Percentiles rank a stretch among this genome's conserved stretches.
Conservation (phyloP, 495 filamentous ascomycete species). For the Xylaria castorea region DNA sequence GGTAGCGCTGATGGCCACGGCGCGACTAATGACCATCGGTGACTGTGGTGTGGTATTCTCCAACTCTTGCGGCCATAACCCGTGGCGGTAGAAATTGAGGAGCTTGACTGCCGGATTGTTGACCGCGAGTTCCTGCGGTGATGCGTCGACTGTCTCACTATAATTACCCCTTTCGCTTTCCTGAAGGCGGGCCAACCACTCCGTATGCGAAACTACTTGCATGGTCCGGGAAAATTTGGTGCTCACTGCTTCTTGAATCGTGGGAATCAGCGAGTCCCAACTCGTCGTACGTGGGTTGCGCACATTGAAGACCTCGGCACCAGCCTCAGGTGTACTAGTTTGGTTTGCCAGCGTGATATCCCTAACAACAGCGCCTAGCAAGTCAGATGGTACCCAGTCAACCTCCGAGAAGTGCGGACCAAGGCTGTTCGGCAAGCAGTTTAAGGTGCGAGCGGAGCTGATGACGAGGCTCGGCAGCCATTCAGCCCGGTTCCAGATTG, state of each 20-base stretch:
- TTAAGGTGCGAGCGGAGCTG: conserved; percentile 43
- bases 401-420: conserved; percentile 46
- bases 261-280: conserved; percentile 3
- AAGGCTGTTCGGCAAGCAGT: conserved; percentile 45
- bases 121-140: no score
- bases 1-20: no score
- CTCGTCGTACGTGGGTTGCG: conserved; percentile 6
- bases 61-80: no score
- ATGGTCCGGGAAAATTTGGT: no score
- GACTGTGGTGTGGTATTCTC: no score
- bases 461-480: conserved; percentile 61
- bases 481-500: conserved; percentile 60
- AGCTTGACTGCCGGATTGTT: no score
- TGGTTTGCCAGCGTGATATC: conserved; percentile 40
- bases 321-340: neutral
- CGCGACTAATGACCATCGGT: no score
- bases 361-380: conserved; percentile 37
- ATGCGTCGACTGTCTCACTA: no score
- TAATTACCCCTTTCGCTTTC: no score
- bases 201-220: no score
- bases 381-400: conserved; percentile 60
- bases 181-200: no score
- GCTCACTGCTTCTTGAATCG: neutral
- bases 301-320: conserved; percentile 24
- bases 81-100: no score